Conservation (phyloP, 2,329 filamentous ascomycete species). For the Aspergillus neotritici region DNA sequence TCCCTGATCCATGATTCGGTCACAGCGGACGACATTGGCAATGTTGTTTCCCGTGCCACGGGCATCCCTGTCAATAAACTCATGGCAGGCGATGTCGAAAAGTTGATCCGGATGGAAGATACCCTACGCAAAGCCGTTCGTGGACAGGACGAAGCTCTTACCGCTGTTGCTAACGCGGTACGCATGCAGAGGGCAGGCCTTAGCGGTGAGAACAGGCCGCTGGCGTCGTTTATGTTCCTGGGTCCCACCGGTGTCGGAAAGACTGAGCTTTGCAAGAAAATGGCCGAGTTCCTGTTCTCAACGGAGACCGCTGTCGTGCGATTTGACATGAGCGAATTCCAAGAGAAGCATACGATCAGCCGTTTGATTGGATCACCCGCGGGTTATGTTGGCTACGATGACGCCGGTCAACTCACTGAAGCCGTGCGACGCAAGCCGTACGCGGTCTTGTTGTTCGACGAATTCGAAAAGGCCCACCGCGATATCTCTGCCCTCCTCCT, state of each 20-base stretch:
- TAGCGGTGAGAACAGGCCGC: slow-evolving; percentile 81
- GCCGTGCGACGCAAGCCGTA: slow-evolving; percentile 93
- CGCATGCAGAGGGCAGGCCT: slow-evolving; percentile 88
- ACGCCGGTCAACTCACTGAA: slow-evolving; percentile 92
- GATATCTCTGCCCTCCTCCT: slow-evolving; percentile 89
- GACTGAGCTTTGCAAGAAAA: slow-evolving; percentile 94
- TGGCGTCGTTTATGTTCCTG: slow-evolving; percentile 96
- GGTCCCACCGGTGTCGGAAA: slow-evolving; percentile 96
- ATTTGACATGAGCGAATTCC: slow-evolving; percentile 98
- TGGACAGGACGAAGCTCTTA: slow-evolving; percentile 89
- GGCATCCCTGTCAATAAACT: slow-evolving; percentile 91
- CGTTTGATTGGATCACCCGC: slow-evolving; percentile 88
- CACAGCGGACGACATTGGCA: slow-evolving; percentile 89
- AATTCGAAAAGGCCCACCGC: slow-evolving; percentile 95
- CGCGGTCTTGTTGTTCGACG: slow-evolving; percentile 88
- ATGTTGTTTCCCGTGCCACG: slow-evolving; percentile 83
- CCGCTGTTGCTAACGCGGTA: slow-evolving; percentile 86
- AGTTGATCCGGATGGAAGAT: slow-evolving; percentile 93
- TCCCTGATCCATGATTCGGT: slow-evolving; percentile 86
- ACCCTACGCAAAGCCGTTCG: slow-evolving; percentile 75
- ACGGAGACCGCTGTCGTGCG: slow-evolving; percentile 85
- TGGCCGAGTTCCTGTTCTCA: slow-evolving; percentile 87
- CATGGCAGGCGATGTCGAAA: slow-evolving; percentile 89
- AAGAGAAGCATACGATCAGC: slow-evolving; percentile 94
- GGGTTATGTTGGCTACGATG: slow-evolving; percentile 94